A percentile compares a stretch with the other conserved stretches of the same genome.
phyloP scores from a whole-genome alignment of 176 grass and related monocot species.

The Themeda triandra region DNA sequence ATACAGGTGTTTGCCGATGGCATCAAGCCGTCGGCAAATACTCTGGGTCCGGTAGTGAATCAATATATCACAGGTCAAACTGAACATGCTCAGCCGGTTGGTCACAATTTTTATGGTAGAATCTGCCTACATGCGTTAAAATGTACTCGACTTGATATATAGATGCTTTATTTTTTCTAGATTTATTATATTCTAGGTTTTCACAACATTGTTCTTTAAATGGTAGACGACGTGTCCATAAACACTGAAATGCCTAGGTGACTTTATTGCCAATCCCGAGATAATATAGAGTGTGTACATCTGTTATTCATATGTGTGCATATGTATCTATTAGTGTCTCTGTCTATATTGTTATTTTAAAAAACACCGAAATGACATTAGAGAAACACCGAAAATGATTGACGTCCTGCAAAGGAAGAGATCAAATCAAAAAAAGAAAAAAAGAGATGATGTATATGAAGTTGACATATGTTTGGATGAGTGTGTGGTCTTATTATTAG shows the following conservation, averaged over 20 bases:
- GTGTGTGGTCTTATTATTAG: not conserved
- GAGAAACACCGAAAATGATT: not conserved
- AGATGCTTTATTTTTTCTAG: not conserved
- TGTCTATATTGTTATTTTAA: not conserved
- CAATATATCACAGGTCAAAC: not conserved
- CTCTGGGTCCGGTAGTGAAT: too few relatives aligned
- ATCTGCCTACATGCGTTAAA: not conserved
- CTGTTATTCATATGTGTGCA: not conserved
- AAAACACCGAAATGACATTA: too few relatives aligned
- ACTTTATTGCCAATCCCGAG: not conserved
- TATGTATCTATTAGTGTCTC: not conserved
- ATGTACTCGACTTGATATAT: not conserved
- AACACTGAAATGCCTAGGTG: not conserved
- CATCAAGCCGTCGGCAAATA: too few relatives aligned
- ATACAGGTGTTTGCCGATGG: too few relatives aligned
- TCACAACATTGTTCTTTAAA: accelerated
- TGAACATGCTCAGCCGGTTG: not conserved
- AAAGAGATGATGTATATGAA: not conserved
- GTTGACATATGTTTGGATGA: not conserved
- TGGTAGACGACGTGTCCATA: too few relatives aligned
- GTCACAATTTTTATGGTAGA: not conserved
- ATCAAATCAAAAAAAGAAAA: not conserved
- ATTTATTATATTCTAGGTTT: not conserved
- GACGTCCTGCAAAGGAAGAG: not conserved
- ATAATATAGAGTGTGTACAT: not conserved